phyloP scores from a whole-genome alignment of 2,329 filamentous ascomycete species.

The Ophiostoma himal-ulmi region DNA sequence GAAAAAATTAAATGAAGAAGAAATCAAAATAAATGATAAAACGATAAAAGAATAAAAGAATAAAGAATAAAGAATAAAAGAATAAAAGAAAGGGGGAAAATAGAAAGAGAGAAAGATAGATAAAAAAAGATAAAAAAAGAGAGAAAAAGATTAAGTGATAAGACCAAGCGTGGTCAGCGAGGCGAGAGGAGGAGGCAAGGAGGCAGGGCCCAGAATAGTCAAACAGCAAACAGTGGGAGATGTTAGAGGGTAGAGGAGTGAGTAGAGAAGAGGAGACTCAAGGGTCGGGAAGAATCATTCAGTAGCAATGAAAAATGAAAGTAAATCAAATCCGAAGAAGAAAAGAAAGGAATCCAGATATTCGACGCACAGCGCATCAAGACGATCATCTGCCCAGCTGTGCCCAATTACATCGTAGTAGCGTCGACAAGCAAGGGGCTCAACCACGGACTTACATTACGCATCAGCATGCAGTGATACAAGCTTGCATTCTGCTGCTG shows the following conservation, averaged over 20 bases:
- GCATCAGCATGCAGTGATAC: not conserved
- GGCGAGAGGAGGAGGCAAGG: not conserved
- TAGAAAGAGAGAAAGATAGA: too few species aligned
- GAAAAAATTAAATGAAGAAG: not conserved
- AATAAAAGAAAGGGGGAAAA: not conserved
- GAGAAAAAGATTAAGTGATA: not conserved
- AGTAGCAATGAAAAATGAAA: not conserved
- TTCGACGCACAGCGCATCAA: not conserved
- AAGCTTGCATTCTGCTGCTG: not conserved
- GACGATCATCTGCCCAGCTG: not conserved
- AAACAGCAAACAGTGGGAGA: not conserved
- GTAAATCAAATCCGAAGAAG: too few species aligned
- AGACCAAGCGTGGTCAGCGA: not conserved
- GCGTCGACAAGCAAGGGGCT: not conserved
- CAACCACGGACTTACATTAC: not conserved
- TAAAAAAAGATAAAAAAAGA: not conserved
- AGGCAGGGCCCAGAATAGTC: not conserved
- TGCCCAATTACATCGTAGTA: not conserved
- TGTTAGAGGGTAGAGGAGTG: not conserved
- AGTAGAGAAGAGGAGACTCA: not conserved
- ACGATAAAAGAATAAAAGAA: not conserved
- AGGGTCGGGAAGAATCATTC: not conserved
- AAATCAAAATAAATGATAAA: not conserved
- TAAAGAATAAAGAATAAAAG: not conserved
- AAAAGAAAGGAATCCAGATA: not conserved